A percentile compares a stretch with the other conserved stretches of the same genome.
Evolutionary conservation across 2,329 filamentous ascomycete species (phyloP).

Genomic region (Trichophyton rubrum): DNA sequence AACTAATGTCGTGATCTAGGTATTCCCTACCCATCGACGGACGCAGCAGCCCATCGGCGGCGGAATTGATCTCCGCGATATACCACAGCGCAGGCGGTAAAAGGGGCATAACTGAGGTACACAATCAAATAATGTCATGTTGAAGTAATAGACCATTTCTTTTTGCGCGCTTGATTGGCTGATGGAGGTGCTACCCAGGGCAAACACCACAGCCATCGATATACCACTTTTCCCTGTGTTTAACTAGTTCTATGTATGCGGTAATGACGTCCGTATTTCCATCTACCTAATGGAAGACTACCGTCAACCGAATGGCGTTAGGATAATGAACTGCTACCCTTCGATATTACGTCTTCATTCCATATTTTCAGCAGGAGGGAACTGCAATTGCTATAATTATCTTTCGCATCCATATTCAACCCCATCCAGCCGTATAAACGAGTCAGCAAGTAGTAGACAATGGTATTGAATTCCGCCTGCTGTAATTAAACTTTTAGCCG

Average conservation of each 20-base stretch:
- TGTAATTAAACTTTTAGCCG: too few relatives aligned
- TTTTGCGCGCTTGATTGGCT: neutral
- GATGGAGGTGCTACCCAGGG: neutral
- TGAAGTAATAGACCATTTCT: slow-evolving; percentile 43
- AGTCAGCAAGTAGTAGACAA: too few relatives aligned
- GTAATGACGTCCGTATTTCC: neutral
- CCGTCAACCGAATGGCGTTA: neutral
- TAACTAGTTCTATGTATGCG: neutral
- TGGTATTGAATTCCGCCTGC: too few relatives aligned
- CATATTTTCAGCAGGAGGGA: neutral
- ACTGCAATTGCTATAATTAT: too few relatives aligned
- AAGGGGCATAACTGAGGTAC: slow-evolving; percentile 36
- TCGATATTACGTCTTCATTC: neutral
- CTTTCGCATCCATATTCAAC: too few relatives aligned
- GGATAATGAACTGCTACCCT: neutral
- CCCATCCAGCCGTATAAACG: too few relatives aligned
- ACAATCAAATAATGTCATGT: slow-evolving; percentile 49
- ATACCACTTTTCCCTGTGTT: neutral
- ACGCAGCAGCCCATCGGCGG: slow-evolving; percentile 56
- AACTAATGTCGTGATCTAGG: slow-evolving; percentile 26
- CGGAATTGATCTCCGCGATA: slow-evolving; percentile 66
- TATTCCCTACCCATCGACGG: slow-evolving; percentile 49
- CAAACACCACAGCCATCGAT: neutral
- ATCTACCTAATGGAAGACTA: neutral
- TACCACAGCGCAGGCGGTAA: slow-evolving; percentile 44